Evolutionary conservation across 2,329 filamentous ascomycete species (phyloP).

Genomic region (Colletotrichum scovillei): DNA sequence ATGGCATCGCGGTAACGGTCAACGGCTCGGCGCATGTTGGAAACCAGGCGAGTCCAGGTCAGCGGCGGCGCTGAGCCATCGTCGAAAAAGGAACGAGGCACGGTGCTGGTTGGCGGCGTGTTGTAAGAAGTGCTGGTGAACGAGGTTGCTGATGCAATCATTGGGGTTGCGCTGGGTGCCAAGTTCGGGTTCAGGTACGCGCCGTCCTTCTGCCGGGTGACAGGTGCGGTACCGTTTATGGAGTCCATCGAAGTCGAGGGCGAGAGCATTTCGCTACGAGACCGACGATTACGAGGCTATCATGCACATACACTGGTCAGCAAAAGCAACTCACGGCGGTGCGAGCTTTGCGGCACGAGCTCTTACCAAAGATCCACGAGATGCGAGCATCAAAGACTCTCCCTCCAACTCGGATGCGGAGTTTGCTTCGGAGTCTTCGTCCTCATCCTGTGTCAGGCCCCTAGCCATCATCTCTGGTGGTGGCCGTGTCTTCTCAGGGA

Average conservation of each 20-base stretch:
- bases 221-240: conserved; percentile 76
- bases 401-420: conserved; percentile 91
- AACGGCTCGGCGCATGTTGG: conserved; percentile 92
- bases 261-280: conserved; percentile 78
- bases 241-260: conserved; percentile 94
- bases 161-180: conserved; percentile 55
- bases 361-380: conserved; percentile 75
- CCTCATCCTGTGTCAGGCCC: conserved; percentile 84
- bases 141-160: conserved; percentile 69
- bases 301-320: conserved; percentile 20
- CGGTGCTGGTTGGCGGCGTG: conserved; percentile 67
- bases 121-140: conserved; percentile 70
- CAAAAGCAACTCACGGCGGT: not conserved
- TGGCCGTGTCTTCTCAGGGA: conserved; percentile 90
- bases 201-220: conserved; percentile 68
- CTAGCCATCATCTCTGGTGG: conserved; percentile 92
- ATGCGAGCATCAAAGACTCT: conserved; percentile 74
- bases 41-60: conserved; percentile 89
- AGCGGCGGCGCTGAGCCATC: conserved; percentile 83
- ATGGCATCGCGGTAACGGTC: conserved; percentile 93
- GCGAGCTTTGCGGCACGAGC: not conserved
- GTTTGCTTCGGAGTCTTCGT: conserved; percentile 84
- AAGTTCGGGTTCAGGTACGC: conserved; percentile 56
- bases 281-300: conserved; percentile 73
- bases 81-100: conserved; percentile 90